Percentiles rank a stretch among this genome's conserved stretches.
Evolutionary conservation across 2,329 filamentous ascomycete genomes (phyloP).

Genomic region (Amauroascus verrucosus): DNA sequence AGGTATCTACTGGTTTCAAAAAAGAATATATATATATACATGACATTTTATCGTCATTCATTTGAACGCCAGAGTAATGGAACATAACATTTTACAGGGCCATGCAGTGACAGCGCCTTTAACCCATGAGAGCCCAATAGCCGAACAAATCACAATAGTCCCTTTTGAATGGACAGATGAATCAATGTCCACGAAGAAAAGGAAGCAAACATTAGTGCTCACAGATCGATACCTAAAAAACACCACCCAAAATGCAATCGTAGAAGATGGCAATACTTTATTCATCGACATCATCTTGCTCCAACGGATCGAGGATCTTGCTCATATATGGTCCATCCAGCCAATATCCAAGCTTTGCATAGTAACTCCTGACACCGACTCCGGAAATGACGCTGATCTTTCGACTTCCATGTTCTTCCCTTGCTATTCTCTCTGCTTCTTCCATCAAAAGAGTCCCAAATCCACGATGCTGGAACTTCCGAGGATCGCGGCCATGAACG

Average conservation of each 20-base stretch:
- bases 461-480: constrained; percentile 97
- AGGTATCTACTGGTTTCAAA: too few species aligned
- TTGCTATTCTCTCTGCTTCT: constrained; percentile 88
- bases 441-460: constrained; percentile 97
- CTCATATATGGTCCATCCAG: constrained; percentile 79
- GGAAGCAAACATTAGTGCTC: neutral
- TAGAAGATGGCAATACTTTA: neutral
- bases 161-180: neutral
- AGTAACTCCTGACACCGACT: constrained; percentile 91
- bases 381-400: constrained; percentile 99
- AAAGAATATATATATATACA: neutral
- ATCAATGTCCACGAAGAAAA: neutral
- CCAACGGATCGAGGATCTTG: constrained; percentile 38
- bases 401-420: constrained; percentile 82
- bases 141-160: neutral
- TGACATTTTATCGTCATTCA: neutral
- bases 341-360: constrained; percentile 83
- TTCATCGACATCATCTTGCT: constrained; percentile 14
- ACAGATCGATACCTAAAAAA: neutral
- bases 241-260: neutral
- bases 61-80: neutral
- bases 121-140: neutral
- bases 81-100: neutral
- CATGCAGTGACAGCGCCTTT: neutral
- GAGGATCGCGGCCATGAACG: constrained; percentile 84